phyloP scores from a whole-genome alignment of 1,284 basidiomycete genomes.

The Ustilago vetiveriae region DNA sequence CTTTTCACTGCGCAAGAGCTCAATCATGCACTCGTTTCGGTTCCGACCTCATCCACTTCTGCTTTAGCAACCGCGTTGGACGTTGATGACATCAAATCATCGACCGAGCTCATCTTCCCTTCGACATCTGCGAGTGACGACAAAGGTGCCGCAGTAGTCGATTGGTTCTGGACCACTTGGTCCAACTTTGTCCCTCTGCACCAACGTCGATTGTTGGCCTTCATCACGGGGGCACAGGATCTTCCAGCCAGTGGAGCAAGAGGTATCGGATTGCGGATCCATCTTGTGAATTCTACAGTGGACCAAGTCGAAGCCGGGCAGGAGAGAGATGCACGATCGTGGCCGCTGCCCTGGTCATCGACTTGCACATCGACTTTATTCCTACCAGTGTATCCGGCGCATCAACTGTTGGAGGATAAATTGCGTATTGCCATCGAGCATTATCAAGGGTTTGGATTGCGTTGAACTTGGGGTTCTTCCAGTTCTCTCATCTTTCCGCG shows the following conservation, averaged over 20 bases:
- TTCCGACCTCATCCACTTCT: slow-evolving; percentile 5
- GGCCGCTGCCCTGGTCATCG: slow-evolving; percentile 54
- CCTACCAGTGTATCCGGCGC: slow-evolving; percentile 37
- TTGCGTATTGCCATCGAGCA: slow-evolving; percentile 50
- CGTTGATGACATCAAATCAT: slow-evolving; percentile 22
- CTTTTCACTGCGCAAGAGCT: slow-evolving; percentile 22
- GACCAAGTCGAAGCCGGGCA: neutral
- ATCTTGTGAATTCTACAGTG: slow-evolving; percentile 33
- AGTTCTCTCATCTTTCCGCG: neutral
- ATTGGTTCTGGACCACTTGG: slow-evolving; percentile 51
- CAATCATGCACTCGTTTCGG: slow-evolving; percentile 20
- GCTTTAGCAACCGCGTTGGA: slow-evolving; percentile 25
- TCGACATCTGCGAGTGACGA: neutral
- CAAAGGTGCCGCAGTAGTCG: neutral
- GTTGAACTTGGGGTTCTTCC: slow-evolving; percentile 1
- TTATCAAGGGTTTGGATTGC: slow-evolving; percentile 51
- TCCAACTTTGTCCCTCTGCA: slow-evolving; percentile 4
- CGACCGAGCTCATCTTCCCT: slow-evolving; percentile 30
- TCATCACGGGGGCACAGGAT: slow-evolving; percentile 55
- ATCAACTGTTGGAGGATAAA: slow-evolving; percentile 26
- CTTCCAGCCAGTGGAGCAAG: slow-evolving; percentile 45
- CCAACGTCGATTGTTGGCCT: slow-evolving; percentile 52
- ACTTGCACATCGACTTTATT: slow-evolving; percentile 59
- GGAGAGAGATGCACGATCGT: slow-evolving; percentile 7
- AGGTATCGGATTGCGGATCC: slow-evolving; percentile 46